Conservation (phyloP, 2,329 filamentous ascomycete species). For the Huntiella decipiens region DNA sequence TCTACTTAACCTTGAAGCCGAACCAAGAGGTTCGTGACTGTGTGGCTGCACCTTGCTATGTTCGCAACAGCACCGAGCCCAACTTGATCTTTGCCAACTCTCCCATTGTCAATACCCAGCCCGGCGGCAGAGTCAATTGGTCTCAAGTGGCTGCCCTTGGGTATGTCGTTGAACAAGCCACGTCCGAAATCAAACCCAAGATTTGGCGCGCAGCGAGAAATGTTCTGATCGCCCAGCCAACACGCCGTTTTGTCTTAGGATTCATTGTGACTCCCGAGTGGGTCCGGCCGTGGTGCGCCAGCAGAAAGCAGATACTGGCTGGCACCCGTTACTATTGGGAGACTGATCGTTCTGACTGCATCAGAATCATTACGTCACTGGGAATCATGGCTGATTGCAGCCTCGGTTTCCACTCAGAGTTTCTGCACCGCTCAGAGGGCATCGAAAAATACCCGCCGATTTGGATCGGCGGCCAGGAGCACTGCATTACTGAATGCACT, state of each 20-base stretch:
- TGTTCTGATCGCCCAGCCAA: not conserved
- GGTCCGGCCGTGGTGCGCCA: not conserved
- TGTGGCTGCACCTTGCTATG: not conserved
- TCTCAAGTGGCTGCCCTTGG: not conserved
- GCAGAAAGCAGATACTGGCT: not conserved
- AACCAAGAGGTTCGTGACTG: not conserved
- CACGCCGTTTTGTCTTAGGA: not conserved
- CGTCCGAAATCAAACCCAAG: not conserved
- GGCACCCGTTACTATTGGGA: not conserved
- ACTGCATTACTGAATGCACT: not conserved
- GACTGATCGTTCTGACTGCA: not conserved
- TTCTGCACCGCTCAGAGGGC: not conserved
- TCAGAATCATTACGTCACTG: not conserved
- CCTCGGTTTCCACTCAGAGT: not conserved
- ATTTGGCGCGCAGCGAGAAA: not conserved
- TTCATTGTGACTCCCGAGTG: not conserved
- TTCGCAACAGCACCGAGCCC: not conserved
- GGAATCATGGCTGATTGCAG: not conserved
- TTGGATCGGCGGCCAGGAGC: not conserved
- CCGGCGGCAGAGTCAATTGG: not conserved
- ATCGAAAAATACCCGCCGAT: not conserved
- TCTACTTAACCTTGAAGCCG: not conserved
- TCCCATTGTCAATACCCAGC: not conserved
- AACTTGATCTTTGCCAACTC: not conserved
- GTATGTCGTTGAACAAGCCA: not conserved